Base-by-base conservation (phyloP, 78 protist species). In the Chrysochromulina parva region DNA sequence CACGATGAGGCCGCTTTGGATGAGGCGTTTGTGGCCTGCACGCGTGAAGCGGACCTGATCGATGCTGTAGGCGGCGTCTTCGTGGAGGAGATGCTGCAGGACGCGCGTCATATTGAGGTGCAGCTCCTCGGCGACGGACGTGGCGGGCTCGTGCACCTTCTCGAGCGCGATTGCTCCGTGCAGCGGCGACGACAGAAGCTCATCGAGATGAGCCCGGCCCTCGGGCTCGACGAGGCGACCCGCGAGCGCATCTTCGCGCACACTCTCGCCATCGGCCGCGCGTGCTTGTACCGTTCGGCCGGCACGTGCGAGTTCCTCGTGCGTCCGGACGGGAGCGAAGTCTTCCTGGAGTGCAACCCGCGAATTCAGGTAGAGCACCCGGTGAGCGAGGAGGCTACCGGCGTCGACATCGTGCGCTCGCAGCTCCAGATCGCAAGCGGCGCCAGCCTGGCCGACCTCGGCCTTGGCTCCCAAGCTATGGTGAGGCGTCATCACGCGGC, bases 301-400 rank as follows among this genome's bases (percentile, higher is more conserved):
- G 96, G 95, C 50, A 95, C 96, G 19, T 90, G 85, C 53, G 96
- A 95, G 93, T 95, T 95, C 89, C 89, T 95, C 59, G 67, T 93
- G 65, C 95, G 93, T 26, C 67, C 47, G 24, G 28, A 92, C 50
- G 11, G 22, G 52, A 3, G 82, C 9, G 3, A 48, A 10, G 94
- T 88, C 90, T 95, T 95, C 71, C 60, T 95, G 66, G 97, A 95
- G 55, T 82, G 92, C 66, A 95, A 95, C 86, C 91, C 97, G 71
- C 88, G 97, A 22, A 71, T 71, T 52, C 80, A 71, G 80, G 97
- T 95, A n/a, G 97, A 95, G 92, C 96, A 94, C 93, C 84, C 97
- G 10, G 90, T 95, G 67, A 95, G 95, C 17, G 97, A 95, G 89
- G 92, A 88, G 81, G n/a, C 81, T 74, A 94, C 97, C 0, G 96